Evolutionary conservation across 495 filamentous ascomycete species (phyloP), one percentile per base, ranked within the genome.

Genomic region (Trichoderma orchidacearum): DNA sequence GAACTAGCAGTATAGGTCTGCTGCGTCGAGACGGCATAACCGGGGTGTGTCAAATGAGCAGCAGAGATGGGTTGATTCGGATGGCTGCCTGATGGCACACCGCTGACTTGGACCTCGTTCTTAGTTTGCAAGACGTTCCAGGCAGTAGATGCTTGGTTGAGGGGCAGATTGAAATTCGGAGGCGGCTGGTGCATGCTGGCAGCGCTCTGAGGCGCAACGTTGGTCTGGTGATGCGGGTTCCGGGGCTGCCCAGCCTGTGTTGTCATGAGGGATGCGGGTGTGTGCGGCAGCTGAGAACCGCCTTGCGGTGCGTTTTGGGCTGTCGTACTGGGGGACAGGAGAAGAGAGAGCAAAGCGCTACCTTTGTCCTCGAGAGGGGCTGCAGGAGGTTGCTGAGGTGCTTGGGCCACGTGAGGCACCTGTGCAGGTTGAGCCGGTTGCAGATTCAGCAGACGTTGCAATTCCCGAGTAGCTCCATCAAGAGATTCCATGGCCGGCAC

Each of bases 381-480:
- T 28, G 61, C 29, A 21, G 65, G 1, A 13, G 41, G 23, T 0
- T 9, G 7, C 27, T 25, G 41, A 18, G 8, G 32, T 35, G 32
- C 32, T 9, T 35, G 32, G 32, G 32, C 32, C 3, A 35, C n/a
- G 8, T 35, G n/a, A 9, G 5, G 32, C 32, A 13, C n/a, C n/a
- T n/a, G n/a, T n/a, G n/a, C n/a, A n/a, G 71, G 75, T 56, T 78
- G 66, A 0, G 72, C 73, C 0, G 72, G 73, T 51, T 80, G 79
- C 30, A 86, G 79, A 53, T 84, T 81, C 25, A 90, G 73, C 8
- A 88, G 66, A 9, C 76, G 78, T 54, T 82, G 84, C 4, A 89
- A 69, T 53, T 85, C 81, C 31, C 71, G 70, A 2, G 79, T 83
- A n/a, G 79, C 83, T 51, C 81, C 82, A 53, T 75, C 76, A 15